Evolutionary conservation across 2,329 filamentous ascomycete genomes (phyloP).

Genomic region (Colletotrichum eremochloae): DNA sequence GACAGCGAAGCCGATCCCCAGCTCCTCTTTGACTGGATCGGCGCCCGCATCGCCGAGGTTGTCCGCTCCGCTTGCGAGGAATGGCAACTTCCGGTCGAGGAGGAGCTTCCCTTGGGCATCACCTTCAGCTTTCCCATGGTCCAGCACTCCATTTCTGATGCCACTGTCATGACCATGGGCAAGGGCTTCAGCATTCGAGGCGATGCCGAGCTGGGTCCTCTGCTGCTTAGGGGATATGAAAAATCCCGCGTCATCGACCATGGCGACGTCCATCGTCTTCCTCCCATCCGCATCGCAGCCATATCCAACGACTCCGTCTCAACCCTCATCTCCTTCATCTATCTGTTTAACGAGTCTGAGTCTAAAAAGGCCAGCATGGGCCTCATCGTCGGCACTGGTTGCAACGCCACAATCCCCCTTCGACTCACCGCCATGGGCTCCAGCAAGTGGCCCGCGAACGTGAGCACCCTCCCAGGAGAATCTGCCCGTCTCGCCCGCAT

Average conservation of each 20-base stretch:
- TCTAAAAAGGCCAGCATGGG: conserved; percentile 81
- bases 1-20: conserved; percentile 71
- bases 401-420: conserved; percentile 84
- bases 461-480: conserved; percentile 63
- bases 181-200: conserved; percentile 76
- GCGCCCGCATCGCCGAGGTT: conserved; percentile 80
- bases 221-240: conserved; percentile 71
- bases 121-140: conserved; percentile 80
- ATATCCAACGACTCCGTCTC: conserved; percentile 88
- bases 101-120: conserved; percentile 73
- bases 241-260: conserved; percentile 53
- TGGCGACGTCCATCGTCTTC: conserved; percentile 57
- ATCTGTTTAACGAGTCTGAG: conserved; percentile 72
- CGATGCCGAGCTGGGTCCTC: conserved; percentile 70
- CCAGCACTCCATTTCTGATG: conserved; percentile 72
- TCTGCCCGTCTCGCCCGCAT: conserved; percentile 70
- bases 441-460: conserved; percentile 68
- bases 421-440: conserved; percentile 72
- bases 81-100: conserved; percentile 56
- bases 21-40: conserved; percentile 85
- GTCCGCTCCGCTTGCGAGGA: conserved; percentile 68
- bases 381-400: conserved; percentile 84
- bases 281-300: conserved; percentile 77
- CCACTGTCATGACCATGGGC: conserved; percentile 76
- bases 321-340: conserved; percentile 82